Percentiles rank a stretch among this genome's conserved stretches.
Evolutionary conservation across 208 protist species (phyloP).

Genomic region (Endotrypanum monterogeii): DNA sequence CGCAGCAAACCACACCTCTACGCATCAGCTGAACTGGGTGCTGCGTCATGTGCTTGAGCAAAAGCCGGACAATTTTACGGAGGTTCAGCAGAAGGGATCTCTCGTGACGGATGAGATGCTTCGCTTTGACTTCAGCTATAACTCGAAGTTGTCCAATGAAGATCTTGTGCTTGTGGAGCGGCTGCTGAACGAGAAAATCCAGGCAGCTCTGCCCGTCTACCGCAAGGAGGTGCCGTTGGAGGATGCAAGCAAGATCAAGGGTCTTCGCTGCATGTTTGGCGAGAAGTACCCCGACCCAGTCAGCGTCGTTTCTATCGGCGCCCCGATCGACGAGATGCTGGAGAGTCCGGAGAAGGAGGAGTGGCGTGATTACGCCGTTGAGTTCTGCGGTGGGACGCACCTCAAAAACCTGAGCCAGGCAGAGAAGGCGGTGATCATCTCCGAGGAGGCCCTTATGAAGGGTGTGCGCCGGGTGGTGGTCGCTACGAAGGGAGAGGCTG

Average conservation of each 20-base stretch:
- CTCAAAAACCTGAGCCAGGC: slow-evolving; percentile 86
- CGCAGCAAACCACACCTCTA: slow-evolving; percentile 97
- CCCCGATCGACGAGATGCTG: slow-evolving; percentile 89
- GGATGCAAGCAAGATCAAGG: slow-evolving; percentile 70
- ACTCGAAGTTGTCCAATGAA: slow-evolving; percentile 72
- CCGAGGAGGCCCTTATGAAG: slow-evolving; percentile 95
- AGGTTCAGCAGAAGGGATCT: slow-evolving; percentile 96
- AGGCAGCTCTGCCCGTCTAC: slow-evolving; percentile 80
- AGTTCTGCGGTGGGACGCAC: slow-evolving; percentile 99
- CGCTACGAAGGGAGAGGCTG: slow-evolving; percentile 68
- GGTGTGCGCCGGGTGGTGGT: slow-evolving; percentile 90
- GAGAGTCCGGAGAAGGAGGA: slow-evolving; percentile 86
- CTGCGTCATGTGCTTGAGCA: slow-evolving; percentile 91
- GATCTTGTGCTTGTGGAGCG: slow-evolving; percentile 90
- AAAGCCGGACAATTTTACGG: slow-evolving; percentile 78
- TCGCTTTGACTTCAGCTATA: slow-evolving; percentile 98
- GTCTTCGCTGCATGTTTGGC: slow-evolving; percentile 95
- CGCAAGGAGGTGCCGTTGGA: slow-evolving; percentile 88
- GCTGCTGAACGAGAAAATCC: slow-evolving; percentile 90
- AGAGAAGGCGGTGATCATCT: slow-evolving; percentile 91
- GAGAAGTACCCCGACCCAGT: slow-evolving; percentile 99
- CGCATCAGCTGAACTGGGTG: slow-evolving; percentile 98
- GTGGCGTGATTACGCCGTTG: slow-evolving; percentile 92
- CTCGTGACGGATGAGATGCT: slow-evolving; percentile 92
- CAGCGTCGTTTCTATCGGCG: slow-evolving; percentile 97